Conservation (phyloP, 1,139 yeast species). For the Suhomyces wounanorum region DNA sequence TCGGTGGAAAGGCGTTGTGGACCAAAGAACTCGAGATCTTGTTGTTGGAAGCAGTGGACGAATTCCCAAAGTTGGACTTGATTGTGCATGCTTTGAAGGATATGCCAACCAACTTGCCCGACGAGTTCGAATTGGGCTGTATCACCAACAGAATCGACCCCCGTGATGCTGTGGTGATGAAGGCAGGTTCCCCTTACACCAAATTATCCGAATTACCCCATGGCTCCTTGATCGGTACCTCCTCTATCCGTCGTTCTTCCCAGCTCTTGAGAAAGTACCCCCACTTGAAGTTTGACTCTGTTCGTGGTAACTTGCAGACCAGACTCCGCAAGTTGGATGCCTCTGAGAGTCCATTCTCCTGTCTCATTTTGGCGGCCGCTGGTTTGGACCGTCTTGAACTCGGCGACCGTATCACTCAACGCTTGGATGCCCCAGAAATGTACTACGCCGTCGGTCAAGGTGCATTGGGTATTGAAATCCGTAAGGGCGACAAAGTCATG, state of each 20-base stretch:
- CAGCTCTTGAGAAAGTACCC: conserved; percentile 47
- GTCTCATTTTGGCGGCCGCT: conserved; percentile 89
- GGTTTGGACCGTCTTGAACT: conserved; percentile 78
- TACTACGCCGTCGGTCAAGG: conserved; percentile 98
- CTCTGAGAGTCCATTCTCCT: conserved; percentile 58
- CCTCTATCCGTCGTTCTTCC: conserved; percentile 91
- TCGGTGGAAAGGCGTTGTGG: conserved; percentile 97
- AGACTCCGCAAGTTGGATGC: conserved; percentile 72
- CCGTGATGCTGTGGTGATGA: conserved; percentile 90
- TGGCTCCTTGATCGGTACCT: conserved; percentile 90
- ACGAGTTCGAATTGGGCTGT: conserved; percentile 87
- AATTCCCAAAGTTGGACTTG: conserved; percentile 72
- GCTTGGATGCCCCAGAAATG: conserved; percentile 79
- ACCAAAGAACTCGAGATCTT: conserved; percentile 89
- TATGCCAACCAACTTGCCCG: conserved; percentile 91
- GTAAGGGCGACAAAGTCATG: conserved; percentile 64
- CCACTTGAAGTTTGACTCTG: conserved; percentile 58
- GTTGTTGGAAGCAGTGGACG: conserved; percentile 62
- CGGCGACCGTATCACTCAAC: conserved; percentile 68
- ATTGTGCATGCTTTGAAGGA: conserved; percentile 94
- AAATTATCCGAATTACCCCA: conserved; percentile 72
- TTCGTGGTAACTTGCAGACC: conserved; percentile 87
- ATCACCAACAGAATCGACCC: conserved; percentile 86
- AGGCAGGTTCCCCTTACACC: conserved; percentile 61
- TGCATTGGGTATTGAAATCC: conserved; percentile 89